Conservation (phyloP, 192 early-diverging fungal genomes). For the Linderina pennispora region DNA sequence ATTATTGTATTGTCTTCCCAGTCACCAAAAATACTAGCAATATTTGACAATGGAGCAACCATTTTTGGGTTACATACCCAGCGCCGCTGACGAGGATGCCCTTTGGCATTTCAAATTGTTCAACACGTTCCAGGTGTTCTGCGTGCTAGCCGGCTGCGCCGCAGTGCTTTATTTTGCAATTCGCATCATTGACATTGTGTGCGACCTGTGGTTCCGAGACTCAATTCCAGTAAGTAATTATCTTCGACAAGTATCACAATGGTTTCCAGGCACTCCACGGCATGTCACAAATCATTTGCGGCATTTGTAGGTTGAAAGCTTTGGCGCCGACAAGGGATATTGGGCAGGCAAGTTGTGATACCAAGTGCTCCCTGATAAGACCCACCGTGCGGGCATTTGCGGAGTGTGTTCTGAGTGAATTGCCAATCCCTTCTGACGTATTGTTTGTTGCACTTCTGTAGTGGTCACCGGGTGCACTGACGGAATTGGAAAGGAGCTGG, state of each 20-base stretch:
- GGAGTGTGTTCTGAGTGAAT: not conserved
- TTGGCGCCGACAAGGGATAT: conserved; percentile 39
- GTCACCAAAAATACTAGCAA: too few relatives aligned
- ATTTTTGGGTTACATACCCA: too few relatives aligned
- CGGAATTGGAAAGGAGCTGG: conserved; percentile 93
- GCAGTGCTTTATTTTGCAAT: conserved; percentile 28
- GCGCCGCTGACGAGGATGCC: too few relatives aligned
- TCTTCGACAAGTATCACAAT: not conserved
- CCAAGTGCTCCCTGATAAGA: too few relatives aligned
- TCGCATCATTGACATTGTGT: conserved; percentile 22
- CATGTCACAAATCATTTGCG: too few relatives aligned
- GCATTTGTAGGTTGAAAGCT: conserved; percentile 33
- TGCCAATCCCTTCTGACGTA: not conserved
- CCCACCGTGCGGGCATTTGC: too few relatives aligned
- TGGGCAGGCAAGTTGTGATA: conserved; percentile 51
- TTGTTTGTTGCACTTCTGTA: conserved; percentile 3
- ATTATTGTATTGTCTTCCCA: too few relatives aligned
- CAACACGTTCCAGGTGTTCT: conserved; percentile 40
- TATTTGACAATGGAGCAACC: too few relatives aligned
- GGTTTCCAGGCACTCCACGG: too few relatives aligned
- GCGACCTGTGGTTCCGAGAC: conserved; percentile 35
- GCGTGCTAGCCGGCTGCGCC: conserved; percentile 15
- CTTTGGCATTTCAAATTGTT: too few relatives aligned
- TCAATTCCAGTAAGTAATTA: conserved; percentile 23
- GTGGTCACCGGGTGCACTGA: conserved; percentile 94